Base-by-base conservation (phyloP, 83 land plant genomes). In the Picea engelmannii region DNA sequence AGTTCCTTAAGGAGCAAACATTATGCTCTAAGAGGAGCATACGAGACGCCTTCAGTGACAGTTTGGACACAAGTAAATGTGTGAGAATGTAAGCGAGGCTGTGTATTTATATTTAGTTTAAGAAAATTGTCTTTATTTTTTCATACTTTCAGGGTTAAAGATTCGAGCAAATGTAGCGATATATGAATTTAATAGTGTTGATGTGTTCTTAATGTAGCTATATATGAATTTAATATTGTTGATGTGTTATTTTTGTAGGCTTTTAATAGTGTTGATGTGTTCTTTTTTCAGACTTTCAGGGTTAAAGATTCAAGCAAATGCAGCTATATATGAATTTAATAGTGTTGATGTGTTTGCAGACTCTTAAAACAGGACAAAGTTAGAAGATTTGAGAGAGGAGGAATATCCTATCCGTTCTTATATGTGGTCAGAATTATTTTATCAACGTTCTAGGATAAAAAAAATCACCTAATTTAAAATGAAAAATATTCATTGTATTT, bases 321-420 rank as follows among this genome's bases (percentile, higher is more conserved):
- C 7, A 0, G 49, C 47, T 0, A 42, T 42, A 42, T 42, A 6
- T 9, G 2, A 18, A 21, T 65, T 70, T 70, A 8, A 40, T 5
- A 4, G 10, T 5, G 35, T 1, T 35, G 35, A 35, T 35, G 35
- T n/a, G 23, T 17, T 59, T 74, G 62, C 86, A 89, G 92, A 74
- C 74, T 90, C 78, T 13, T 90, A 66, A 85, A 80, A 86, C 20
- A 40, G 38, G 78, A 80, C 18, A 81, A 85, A 65, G 83, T 90
- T 64, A 87, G 81, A 63, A 73, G 92, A 13, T 82, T 80, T 2
- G 92, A 89, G 5, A 81, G 75, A 61, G 92, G 92, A 49, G 92
- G 92, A 16, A 78, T 81, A 5, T 23, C 21, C 5, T 83, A 90
- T 61, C 92, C 89, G 2, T 90, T 66, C 62, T 49, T 81, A 24